Evolutionary conservation across 2,329 filamentous ascomycete species (phyloP).

Genomic region (Ascosphaera pollenicola): DNA sequence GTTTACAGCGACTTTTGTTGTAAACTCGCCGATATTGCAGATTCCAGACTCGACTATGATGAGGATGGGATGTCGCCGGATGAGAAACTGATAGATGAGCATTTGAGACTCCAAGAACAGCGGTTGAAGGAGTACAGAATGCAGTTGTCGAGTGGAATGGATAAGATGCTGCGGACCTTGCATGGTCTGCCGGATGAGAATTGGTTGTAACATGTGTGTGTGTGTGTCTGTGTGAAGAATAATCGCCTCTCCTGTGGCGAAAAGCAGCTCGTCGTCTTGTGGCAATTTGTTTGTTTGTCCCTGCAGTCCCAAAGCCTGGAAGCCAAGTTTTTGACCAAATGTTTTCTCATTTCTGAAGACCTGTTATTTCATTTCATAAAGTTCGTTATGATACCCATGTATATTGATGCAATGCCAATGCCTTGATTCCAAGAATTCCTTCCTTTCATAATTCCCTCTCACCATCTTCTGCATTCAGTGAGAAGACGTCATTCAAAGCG

Average conservation of each 20-base stretch:
- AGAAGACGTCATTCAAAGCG: conserved; percentile 38
- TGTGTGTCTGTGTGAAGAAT: no score
- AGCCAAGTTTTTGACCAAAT: neutral
- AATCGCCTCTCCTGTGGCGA: no score
- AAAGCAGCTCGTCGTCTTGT: neutral
- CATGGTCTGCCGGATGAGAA: neutral
- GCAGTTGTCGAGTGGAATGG: neutral
- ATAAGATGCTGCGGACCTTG: neutral
- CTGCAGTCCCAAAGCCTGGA: neutral
- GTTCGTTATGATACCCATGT: neutral
- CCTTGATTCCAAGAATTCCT: conserved; percentile 9
- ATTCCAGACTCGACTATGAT: neutral
- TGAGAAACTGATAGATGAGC: neutral
- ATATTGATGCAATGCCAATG: conserved; percentile 2
- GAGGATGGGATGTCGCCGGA: neutral
- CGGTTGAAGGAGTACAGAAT: neutral
- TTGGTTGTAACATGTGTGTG: neutral
- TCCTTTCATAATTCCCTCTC: conserved; percentile 4
- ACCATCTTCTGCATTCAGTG: conserved; percentile 21
- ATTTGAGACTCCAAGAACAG: neutral
- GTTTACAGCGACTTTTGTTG: neutral
- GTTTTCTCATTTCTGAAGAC: neutral
- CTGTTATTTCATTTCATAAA: conserved; percentile 1
- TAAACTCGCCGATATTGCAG: neutral
- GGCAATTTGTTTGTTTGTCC: neutral